Percentiles rank a stretch among this genome's conserved stretches.
These are phyloP conservation scores for Microascus cirrosus DNA, from an alignment of 2,329 filamentous ascomycete species.

Conservation along the genomic window DNA sequence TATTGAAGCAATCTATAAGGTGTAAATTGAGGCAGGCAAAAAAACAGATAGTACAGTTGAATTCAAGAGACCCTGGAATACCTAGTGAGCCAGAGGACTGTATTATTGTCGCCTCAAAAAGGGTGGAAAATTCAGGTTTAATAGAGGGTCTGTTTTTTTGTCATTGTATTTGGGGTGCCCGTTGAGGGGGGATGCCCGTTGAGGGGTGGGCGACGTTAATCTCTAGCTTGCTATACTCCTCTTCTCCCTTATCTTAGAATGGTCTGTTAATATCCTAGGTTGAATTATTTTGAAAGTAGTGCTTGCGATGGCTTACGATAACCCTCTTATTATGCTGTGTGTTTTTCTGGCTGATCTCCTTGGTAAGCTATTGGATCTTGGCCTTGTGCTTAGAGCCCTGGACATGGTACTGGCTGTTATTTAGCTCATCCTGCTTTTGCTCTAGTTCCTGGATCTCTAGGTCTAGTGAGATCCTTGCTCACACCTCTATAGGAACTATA, in stretches of 20 bases:
- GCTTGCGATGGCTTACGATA: constrained; percentile 8
- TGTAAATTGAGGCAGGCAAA: no score
- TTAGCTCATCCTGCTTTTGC: constrained; percentile 11
- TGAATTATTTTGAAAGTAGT: constrained; percentile 16
- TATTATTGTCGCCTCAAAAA: no score
- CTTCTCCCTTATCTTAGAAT: constrained; percentile 10
- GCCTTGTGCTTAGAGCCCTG: constrained; percentile 11
- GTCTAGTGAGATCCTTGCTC: constrained; percentile 12
- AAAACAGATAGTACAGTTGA: no score
- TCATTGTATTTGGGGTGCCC: no score
- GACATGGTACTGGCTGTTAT: constrained; percentile 14
- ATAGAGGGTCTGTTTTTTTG: no score
- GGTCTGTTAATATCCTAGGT: constrained; percentile 17
- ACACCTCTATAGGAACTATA: constrained; percentile 18
- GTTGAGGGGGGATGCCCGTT: no score
- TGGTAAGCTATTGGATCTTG: constrained; percentile 12
- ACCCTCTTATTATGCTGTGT: not conserved
- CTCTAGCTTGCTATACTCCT: constrained; percentile 10
- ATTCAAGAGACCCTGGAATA: no score
- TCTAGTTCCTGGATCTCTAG: constrained; percentile 14
- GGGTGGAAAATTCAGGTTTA: no score
- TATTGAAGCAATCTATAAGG: no score
- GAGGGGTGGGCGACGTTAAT: no score
- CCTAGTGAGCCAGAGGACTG: no score
- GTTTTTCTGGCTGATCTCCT: constrained; percentile 1